Evolutionary conservation across 495 filamentous ascomycete genomes (phyloP).

Genomic region (Penicillium bovifimosum): DNA sequence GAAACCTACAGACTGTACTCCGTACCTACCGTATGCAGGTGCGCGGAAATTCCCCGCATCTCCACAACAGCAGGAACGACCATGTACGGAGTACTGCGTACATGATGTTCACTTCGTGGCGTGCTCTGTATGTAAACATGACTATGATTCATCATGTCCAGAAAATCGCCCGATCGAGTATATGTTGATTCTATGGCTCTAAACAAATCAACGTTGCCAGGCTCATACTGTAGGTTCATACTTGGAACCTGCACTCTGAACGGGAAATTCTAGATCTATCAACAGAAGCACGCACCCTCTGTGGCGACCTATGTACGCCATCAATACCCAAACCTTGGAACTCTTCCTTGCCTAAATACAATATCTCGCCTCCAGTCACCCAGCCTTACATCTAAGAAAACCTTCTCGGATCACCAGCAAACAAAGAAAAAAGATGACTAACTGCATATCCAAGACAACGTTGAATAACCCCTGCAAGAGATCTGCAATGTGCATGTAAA

Average conservation of each 20-base stretch:
- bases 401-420: neutral
- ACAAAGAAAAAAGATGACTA: constrained; percentile 5
- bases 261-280: neutral
- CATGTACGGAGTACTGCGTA: neutral
- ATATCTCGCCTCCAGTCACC: neutral
- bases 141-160: no score
- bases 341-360: neutral
- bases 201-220: neutral
- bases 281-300: neutral
- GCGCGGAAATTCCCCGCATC: constrained; percentile 23
- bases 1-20: no score
- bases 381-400: neutral
- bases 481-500: constrained; percentile 19
- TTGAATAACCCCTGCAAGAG: constrained; percentile 18
- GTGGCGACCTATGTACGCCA: neutral
- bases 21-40: constrained; percentile 4
- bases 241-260: neutral
- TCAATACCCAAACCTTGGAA: constrained; percentile 2
- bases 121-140: no score
- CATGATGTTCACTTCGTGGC: neutral
- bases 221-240: no score
- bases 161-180: neutral
- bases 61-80: constrained; percentile 11
- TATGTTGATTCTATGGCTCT: neutral
- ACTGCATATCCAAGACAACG: constrained; percentile 4